These are phyloP conservation scores for Silene latifolia DNA, from an alignment of 148 eudicot genomes.

Conservation along the genomic window DNA sequence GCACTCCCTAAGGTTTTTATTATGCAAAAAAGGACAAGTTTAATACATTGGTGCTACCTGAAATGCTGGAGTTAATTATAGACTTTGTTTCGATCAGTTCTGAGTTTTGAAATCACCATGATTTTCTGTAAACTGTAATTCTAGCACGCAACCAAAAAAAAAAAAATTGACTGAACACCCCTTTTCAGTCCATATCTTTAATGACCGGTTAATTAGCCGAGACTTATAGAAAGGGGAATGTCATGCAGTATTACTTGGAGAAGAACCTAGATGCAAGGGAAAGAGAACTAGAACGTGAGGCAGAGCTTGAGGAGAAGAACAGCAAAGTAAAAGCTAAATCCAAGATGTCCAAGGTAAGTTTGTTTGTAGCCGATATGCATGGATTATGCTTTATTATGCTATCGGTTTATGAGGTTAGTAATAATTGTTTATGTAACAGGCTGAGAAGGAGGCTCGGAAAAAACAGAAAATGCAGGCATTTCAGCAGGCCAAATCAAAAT, in stretches of 20 bases:
- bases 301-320: slow-evolving; percentile 78
- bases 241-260: slow-evolving; percentile 79
- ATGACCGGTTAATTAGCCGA: too few species aligned
- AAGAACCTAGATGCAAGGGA: slow-evolving; percentile 90
- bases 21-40: too few species aligned
- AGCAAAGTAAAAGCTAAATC: slow-evolving; percentile 90
- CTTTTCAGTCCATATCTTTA: too few species aligned
- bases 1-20: too few species aligned
- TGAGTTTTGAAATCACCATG: too few species aligned
- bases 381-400: background rate
- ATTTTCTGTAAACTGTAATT: too few species aligned
- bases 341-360: slow-evolving; percentile 86
- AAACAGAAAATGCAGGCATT: slow-evolving; percentile 84
- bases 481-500: slow-evolving; percentile 86
- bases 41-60: too few species aligned
- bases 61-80: too few species aligned
- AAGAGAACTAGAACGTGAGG: slow-evolving; percentile 79
- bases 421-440: slow-evolving; percentile 37
- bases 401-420: background rate
- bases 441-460: slow-evolving; percentile 90
- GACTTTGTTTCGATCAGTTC: too few species aligned
- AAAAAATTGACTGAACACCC: too few species aligned
- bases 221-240: background rate
- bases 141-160: too few species aligned
- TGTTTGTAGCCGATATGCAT: background rate